Conservation (phyloP, 345 rosid species). For the Punica granatum region DNA sequence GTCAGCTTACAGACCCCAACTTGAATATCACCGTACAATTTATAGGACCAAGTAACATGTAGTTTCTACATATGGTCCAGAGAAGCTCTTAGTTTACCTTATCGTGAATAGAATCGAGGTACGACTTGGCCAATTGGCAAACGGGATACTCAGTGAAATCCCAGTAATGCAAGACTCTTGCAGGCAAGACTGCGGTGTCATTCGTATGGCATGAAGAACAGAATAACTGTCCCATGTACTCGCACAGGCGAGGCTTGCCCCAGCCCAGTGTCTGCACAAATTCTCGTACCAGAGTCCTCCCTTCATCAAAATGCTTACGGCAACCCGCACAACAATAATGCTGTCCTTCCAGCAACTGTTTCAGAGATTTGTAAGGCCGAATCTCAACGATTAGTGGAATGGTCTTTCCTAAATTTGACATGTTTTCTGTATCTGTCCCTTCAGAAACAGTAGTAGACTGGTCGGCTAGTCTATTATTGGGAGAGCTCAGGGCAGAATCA, state of each 20-base stretch:
- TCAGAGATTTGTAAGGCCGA: slow-evolving; percentile 54
- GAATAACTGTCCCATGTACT: slow-evolving; percentile 82
- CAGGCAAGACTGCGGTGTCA: slow-evolving; percentile 82
- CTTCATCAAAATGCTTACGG: slow-evolving; percentile 75
- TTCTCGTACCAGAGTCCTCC: slow-evolving; percentile 61
- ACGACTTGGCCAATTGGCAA: slow-evolving; percentile 87
- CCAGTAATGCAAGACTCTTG: slow-evolving; percentile 88
- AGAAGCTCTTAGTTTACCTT: slow-evolving; percentile 46
- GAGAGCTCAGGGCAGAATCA: slow-evolving; percentile 27
- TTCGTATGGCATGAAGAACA: slow-evolving; percentile 88
- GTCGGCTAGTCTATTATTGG: slow-evolving; percentile 23
- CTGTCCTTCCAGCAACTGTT: slow-evolving; percentile 77
- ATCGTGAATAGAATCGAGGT: slow-evolving; percentile 81
- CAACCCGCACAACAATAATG: slow-evolving; percentile 92
- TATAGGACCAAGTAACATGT: not conserved
- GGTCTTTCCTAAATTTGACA: slow-evolving; percentile 67
- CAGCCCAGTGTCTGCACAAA: slow-evolving; percentile 74
- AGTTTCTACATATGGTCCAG: not conserved
- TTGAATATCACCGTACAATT: not conserved
- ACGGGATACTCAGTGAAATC: slow-evolving; percentile 75
- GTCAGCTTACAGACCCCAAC: not conserved
- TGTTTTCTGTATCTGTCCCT: slow-evolving; percentile 29
- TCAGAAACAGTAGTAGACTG: slow-evolving; percentile 18
- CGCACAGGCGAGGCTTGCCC: slow-evolving; percentile 91
- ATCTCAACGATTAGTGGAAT: slow-evolving; percentile 74